Evolutionary conservation across 768 basidiomycete genomes (phyloP), one percentile per base, ranked within the genome.

Genomic region (Omphalotus guepiniiformis): DNA sequence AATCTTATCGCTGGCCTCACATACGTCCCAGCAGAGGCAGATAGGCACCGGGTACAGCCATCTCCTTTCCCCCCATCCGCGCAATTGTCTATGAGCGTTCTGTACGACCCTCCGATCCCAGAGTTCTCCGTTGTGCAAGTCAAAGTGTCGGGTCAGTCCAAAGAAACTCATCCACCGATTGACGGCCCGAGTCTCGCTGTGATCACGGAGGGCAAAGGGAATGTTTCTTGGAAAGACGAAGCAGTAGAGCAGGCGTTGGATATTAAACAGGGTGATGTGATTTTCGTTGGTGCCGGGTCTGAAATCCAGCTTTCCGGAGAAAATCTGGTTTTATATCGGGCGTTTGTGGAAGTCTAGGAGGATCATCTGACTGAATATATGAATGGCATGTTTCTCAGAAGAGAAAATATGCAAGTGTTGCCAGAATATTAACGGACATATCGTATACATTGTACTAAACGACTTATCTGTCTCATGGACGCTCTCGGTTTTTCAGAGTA

Each of bases 101-200:
- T 91, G 16, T 98, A 96, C 66, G 79, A 96, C 58, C 95, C 96
- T 5, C 93, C 96, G 0, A 86, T 94, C 55, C 83, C 83, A 27
- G 96, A 98, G 63, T 98, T 99, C 67, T 83, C 88, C 3, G 93
- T 99, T 15, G 71, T 94, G 13, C 76, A 78, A 25, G 70, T 83
- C 6, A 69, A 69, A 30, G 60, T 96, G 6, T 53, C 56, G 0
- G 55, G 60, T 0, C 73, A 71, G 6, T 67, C 64, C 50, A 60
- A 58, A 16, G 83, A 85, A 61, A 61, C 51, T 16, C 90, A 94
- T 55, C 68, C 67, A 9, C 65, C 74, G 6, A 62, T 98, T 8
- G 76, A 79, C 0, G 96, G 95, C 0, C 96, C 96, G 6, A 94
- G 91, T 58, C 74, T 99, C 32, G 70, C 75, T 9, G 84, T 98